Conservation (phyloP, 75 land plant genomes). For the Pinus taeda region DNA sequence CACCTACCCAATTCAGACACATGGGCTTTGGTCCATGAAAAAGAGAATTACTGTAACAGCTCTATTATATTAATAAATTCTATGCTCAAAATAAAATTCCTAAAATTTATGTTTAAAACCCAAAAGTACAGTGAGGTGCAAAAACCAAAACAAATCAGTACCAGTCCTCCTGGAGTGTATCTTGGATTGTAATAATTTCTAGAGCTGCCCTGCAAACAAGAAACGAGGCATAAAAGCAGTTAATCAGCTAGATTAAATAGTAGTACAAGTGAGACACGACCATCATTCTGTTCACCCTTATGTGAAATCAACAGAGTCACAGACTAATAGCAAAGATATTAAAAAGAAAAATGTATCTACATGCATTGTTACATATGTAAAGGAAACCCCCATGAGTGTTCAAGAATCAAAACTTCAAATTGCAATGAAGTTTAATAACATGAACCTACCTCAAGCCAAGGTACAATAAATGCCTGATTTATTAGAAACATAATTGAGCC, state of each 20-base stretch:
- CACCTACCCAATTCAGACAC: no score
- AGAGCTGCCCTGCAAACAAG: constrained; percentile 15
- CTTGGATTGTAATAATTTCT: constrained; percentile 20
- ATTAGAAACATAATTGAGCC: constrained; percentile 64
- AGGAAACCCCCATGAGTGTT: neutral
- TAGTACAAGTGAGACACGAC: neutral
- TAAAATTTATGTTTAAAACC: neutral
- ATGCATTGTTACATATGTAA: neutral
- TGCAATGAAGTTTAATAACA: neutral
- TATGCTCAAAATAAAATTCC: neutral
- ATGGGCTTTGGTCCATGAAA: no score
- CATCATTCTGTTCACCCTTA: neutral
- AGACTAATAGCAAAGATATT: neutral
- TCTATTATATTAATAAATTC: neutral
- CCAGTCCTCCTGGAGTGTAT: constrained; percentile 11
- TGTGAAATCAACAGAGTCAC: neutral
- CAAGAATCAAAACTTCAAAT: no score
- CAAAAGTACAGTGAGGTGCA: neutral
- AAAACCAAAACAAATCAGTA: neutral
- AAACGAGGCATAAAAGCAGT: neutral
- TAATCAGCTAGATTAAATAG: neutral
- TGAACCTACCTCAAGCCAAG: constrained; percentile 34
- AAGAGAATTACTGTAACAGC: no score
- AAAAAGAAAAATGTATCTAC: neutral
- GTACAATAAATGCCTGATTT: constrained; percentile 35